Evolutionary conservation across 495 filamentous ascomycete species (phyloP).

Genomic region (Tuber melanosporum): DNA sequence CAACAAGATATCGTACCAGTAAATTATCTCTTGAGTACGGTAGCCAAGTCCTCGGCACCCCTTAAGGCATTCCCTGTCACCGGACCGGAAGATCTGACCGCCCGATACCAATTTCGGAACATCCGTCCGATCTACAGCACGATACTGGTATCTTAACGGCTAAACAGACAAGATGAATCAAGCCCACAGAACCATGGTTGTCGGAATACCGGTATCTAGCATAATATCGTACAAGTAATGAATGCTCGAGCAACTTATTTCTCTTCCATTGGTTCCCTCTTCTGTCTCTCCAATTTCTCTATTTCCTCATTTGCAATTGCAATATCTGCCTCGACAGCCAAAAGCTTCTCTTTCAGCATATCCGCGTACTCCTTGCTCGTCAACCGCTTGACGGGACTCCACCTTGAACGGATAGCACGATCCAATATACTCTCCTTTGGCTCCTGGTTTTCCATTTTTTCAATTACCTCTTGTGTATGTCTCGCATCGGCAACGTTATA

Average conservation of each 20-base stretch:
- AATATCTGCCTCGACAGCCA: constrained; percentile 76
- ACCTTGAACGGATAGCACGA: constrained; percentile 53
- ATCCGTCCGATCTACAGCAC: neutral
- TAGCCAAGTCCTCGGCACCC: neutral
- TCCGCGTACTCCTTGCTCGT: constrained; percentile 71
- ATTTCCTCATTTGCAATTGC: constrained; percentile 82
- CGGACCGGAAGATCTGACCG: constrained; percentile 3
- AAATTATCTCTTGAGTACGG: neutral
- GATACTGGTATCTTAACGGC: neutral
- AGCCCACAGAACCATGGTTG: neutral
- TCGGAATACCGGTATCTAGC: neutral
- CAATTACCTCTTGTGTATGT: constrained; percentile 34
- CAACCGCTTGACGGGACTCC: constrained; percentile 71
- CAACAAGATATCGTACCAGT: neutral
- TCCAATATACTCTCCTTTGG: constrained; percentile 13
- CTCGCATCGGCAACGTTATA: constrained; percentile 52
- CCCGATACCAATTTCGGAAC: neutral
- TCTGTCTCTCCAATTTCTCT: constrained; percentile 48
- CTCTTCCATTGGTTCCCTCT: constrained; percentile 12
- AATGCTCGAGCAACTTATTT: neutral
- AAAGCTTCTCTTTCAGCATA: constrained; percentile 67
- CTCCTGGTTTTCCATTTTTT: constrained; percentile 9
- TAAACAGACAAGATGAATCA: neutral
- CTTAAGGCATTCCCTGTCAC: neutral
- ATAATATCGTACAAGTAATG: neutral